Evolutionary conservation across 2,329 filamentous ascomycete species (phyloP).

Genomic region (Aspergillus sp.): DNA sequence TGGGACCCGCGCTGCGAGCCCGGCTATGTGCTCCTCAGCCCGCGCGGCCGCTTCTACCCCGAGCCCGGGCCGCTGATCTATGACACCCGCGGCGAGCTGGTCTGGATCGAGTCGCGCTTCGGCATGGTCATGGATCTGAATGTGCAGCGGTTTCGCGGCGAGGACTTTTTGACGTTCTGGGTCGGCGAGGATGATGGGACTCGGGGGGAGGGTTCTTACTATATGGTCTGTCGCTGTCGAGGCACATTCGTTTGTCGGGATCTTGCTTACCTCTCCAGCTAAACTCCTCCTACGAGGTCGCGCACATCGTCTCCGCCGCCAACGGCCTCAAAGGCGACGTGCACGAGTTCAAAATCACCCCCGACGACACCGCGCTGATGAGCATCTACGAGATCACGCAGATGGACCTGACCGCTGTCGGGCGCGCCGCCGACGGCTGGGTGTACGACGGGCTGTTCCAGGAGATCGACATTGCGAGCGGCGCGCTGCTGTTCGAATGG

Average conservation of each 20-base stretch:
- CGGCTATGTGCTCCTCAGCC: constrained; percentile 30
- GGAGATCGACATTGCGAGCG: constrained; percentile 36
- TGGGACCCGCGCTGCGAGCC: constrained; percentile 25
- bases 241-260: neutral
- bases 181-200: constrained; percentile 39
- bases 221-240: constrained; percentile 16
- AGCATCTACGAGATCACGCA: constrained; percentile 33
- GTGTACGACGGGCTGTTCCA: constrained; percentile 35
- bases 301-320: constrained; percentile 13
- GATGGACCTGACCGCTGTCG: constrained; percentile 32
- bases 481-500: constrained; percentile 38
- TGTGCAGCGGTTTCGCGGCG: constrained; percentile 36
- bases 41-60: constrained; percentile 20
- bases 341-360: constrained; percentile 38
- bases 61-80: constrained; percentile 35
- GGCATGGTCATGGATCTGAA: constrained; percentile 39
- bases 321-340: constrained; percentile 23
- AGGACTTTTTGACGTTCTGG: constrained; percentile 42
- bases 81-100: constrained; percentile 17
- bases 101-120: constrained; percentile 23
- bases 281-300: constrained; percentile 22
- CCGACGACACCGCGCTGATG: constrained; percentile 33
- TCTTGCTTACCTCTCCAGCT: constrained; percentile 10
- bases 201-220: constrained; percentile 28
- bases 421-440: constrained; percentile 31